Evolutionary conservation across 805 yeast species (phyloP).

Genomic region (Lachancea mirantina): DNA sequence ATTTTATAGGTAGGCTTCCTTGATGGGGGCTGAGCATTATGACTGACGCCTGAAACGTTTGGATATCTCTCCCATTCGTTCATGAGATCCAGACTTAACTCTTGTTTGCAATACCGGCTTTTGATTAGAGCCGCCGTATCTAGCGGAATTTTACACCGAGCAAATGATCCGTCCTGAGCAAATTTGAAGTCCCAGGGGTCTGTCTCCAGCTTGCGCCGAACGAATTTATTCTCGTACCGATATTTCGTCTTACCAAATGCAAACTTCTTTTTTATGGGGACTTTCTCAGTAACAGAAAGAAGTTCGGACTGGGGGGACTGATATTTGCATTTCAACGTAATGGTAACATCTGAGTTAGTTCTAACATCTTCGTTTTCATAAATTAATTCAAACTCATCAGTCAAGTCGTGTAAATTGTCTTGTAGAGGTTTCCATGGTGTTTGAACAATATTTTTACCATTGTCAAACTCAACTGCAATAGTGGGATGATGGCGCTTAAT

Average conservation of each 20-base stretch:
- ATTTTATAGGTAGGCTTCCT: conserved; percentile 47
- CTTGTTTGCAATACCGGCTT: conserved; percentile 11
- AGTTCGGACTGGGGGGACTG: conserved; percentile 39
- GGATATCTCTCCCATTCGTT: conserved; percentile 66
- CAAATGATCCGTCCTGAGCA: conserved; percentile 88
- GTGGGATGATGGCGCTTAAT: conserved; percentile 39
- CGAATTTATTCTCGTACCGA: conserved; percentile 37
- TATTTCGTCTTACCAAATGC: conserved; percentile 31
- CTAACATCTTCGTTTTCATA: conserved; percentile 36
- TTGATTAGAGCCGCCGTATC: conserved; percentile 14
- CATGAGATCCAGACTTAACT: conserved; percentile 21
- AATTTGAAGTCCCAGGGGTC: conserved; percentile 59
- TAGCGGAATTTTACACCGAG: conserved; percentile 55
- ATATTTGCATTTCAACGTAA: conserved; percentile 67
- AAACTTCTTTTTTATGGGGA: conserved; percentile 35
- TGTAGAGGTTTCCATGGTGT: conserved; percentile 43
- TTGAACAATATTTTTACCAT: conserved; percentile 71
- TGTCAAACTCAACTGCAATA: conserved; percentile 54
- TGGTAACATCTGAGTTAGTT: conserved; percentile 48
- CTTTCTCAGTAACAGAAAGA: conserved; percentile 54
- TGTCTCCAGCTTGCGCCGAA: conserved; percentile 39
- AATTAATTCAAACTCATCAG: conserved; percentile 66
- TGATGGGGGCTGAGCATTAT: conserved; percentile 14
- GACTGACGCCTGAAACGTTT: conserved; percentile 4
- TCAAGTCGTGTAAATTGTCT: conserved; percentile 33